Conservation (phyloP, 805 yeast genomes). For the Ogataea haglerorum region DNA sequence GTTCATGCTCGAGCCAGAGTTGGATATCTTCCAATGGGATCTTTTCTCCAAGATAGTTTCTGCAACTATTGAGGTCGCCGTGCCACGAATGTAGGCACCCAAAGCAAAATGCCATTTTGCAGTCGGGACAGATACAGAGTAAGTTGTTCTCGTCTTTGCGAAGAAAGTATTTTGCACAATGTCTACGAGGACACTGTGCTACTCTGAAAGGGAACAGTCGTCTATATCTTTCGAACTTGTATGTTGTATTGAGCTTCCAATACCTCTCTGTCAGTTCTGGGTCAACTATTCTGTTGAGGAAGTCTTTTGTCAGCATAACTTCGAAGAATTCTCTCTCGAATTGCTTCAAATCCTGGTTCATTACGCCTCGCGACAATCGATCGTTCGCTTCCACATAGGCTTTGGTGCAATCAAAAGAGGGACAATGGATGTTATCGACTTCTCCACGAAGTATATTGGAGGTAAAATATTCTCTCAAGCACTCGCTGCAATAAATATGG, state of each 20-base stretch:
- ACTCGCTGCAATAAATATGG: slow-evolving; percentile 47
- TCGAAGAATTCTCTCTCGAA: slow-evolving; percentile 39
- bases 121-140: slow-evolving; percentile 46
- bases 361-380: slow-evolving; percentile 17
- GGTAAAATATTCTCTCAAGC: slow-evolving; percentile 42
- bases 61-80: slow-evolving; percentile 48
- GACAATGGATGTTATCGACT: slow-evolving; percentile 53
- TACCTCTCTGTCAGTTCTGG: slow-evolving; percentile 36
- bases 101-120: slow-evolving; percentile 53
- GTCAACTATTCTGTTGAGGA: slow-evolving; percentile 25
- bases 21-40: slow-evolving; percentile 38
- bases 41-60: slow-evolving; percentile 31
- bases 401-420: slow-evolving; percentile 48
- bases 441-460: slow-evolving; percentile 46
- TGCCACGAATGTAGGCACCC: slow-evolving; percentile 62
- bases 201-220: slow-evolving; percentile 46
- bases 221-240: slow-evolving; percentile 41
- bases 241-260: slow-evolving; percentile 34
- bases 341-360: slow-evolving; percentile 24
- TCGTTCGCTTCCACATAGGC: slow-evolving; percentile 10
- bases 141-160: slow-evolving; percentile 44
- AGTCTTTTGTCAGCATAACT: slow-evolving; percentile 36
- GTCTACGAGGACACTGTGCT: slow-evolving; percentile 46
- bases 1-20: slow-evolving; percentile 33
- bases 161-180: slow-evolving; percentile 45